These are phyloP conservation scores for Syzygium jambos DNA, from an alignment of 345 rosid species.

Conservation along the genomic window DNA sequence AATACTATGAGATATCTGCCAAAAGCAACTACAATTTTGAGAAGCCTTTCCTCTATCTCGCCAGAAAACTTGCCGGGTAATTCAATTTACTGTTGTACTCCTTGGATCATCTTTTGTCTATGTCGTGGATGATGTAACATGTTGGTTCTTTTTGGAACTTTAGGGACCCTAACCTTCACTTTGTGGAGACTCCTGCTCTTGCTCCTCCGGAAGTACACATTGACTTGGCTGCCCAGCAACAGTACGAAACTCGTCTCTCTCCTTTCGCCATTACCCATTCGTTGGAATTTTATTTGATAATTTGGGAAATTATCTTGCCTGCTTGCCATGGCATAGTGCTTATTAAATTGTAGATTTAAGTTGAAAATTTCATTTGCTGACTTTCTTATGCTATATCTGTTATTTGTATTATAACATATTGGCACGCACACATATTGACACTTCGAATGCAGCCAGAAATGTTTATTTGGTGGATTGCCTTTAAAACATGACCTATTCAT, in stretches of 20 bases:
- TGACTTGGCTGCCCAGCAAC: slow-evolving; percentile 82
- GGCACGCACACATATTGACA: background rate
- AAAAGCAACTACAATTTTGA: slow-evolving; percentile 93
- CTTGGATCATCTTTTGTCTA: background rate
- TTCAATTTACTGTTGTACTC: background rate
- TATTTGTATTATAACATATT: background rate
- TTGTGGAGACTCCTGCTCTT: slow-evolving; percentile 90
- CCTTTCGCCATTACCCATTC: background rate
- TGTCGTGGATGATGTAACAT: background rate
- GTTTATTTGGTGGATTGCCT: background rate
- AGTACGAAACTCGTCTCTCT: slow-evolving; percentile 31
- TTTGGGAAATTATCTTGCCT: background rate
- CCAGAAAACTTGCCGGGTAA: slow-evolving; percentile 89
- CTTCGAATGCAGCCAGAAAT: background rate
- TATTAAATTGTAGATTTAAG: background rate
- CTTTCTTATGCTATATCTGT: background rate
- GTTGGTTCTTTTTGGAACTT: background rate
- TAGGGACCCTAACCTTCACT: slow-evolving; percentile 82
- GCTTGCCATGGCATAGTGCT: background rate
- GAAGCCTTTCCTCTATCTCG: slow-evolving; percentile 89
- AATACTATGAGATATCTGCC: slow-evolving; percentile 89
- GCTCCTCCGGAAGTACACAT: slow-evolving; percentile 89
- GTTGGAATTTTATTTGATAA: background rate
- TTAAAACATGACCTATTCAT: background rate
- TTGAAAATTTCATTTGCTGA: background rate